Conservation (phyloP, 2,329 filamentous ascomycete species). For the Apiospora sp. region DNA sequence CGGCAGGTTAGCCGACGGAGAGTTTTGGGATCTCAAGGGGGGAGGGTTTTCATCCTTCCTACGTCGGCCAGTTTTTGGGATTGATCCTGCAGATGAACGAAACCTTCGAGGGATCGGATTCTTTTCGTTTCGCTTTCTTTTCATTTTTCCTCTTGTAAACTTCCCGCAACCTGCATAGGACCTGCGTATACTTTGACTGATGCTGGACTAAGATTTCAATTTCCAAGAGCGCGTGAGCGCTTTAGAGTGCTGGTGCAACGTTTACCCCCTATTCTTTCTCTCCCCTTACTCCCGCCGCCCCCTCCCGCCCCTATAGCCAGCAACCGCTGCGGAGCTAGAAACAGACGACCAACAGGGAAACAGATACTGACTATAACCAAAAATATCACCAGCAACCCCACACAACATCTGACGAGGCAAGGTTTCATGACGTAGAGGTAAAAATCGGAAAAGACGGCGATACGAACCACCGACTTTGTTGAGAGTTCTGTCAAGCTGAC, state of each 20-base stretch:
- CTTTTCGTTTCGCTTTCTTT: neutral
- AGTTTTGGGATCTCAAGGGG: neutral
- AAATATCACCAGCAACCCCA: neutral
- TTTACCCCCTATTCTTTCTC: neutral
- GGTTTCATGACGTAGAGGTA: neutral
- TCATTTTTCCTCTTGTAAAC: neutral
- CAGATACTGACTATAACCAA: neutral
- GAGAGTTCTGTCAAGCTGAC: neutral
- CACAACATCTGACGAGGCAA: neutral
- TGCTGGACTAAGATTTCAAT: neutral
- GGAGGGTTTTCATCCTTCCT: neutral
- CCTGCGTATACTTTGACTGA: neutral
- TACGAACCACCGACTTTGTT: constrained; percentile 5
- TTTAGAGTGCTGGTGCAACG: neutral
- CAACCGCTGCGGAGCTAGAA: neutral
- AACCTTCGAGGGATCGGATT: neutral
- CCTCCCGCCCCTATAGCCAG: neutral
- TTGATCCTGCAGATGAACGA: neutral
- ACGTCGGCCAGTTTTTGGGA: neutral
- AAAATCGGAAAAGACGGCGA: neutral
- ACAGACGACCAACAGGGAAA: constrained; percentile 2
- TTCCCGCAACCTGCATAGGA: constrained; percentile 9
- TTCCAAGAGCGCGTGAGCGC: neutral
- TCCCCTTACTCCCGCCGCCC: neutral
- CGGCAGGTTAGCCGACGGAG: neutral